These are phyloP conservation scores for Salix arbutifolia DNA, from an alignment of 345 rosid genomes.

Conservation along the genomic window DNA sequence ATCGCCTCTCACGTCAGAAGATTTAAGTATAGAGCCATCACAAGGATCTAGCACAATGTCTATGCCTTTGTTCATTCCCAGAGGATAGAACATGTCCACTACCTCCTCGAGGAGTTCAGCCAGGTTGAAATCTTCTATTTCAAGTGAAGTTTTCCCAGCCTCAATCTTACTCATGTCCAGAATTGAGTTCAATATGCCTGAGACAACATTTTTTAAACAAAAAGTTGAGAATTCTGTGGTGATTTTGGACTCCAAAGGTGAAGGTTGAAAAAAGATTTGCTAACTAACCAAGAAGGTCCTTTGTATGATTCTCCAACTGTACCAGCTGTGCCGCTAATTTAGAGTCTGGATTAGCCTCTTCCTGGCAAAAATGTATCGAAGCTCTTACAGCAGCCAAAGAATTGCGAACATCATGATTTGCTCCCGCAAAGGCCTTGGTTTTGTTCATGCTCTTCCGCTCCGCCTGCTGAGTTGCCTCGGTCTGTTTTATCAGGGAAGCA, in stretches of 20 bases:
- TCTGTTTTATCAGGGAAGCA: slow-evolving; percentile 37
- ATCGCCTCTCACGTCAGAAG: slow-evolving; percentile 24
- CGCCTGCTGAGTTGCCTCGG: slow-evolving; percentile 46
- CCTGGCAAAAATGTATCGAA: slow-evolving; percentile 20
- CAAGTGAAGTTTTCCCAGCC: slow-evolving; percentile 32
- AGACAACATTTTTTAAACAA: background rate
- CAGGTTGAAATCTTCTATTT: slow-evolving; percentile 28
- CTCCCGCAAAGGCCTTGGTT: slow-evolving; percentile 27
- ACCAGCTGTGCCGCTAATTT: slow-evolving; percentile 16
- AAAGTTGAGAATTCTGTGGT: background rate
- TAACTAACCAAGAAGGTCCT: slow-evolving; percentile 26
- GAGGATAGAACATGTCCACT: slow-evolving; percentile 27
- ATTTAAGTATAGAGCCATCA: slow-evolving; percentile 30
- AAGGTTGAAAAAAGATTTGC: background rate
- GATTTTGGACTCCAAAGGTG: background rate
- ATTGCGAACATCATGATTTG: slow-evolving; percentile 31
- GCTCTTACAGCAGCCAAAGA: slow-evolving; percentile 17
- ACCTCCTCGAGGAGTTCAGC: slow-evolving; percentile 35
- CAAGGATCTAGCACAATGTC: slow-evolving; percentile 35
- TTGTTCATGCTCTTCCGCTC: slow-evolving; percentile 48
- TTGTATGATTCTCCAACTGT: slow-evolving; percentile 17
- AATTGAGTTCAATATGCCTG: slow-evolving; percentile 33
- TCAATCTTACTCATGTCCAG: slow-evolving; percentile 36
- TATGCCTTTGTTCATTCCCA: slow-evolving; percentile 28
- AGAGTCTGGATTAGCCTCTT: slow-evolving; percentile 11